Conservation (phyloP, 495 filamentous ascomycete species). For the Talaromyces proteolyticus region DNA sequence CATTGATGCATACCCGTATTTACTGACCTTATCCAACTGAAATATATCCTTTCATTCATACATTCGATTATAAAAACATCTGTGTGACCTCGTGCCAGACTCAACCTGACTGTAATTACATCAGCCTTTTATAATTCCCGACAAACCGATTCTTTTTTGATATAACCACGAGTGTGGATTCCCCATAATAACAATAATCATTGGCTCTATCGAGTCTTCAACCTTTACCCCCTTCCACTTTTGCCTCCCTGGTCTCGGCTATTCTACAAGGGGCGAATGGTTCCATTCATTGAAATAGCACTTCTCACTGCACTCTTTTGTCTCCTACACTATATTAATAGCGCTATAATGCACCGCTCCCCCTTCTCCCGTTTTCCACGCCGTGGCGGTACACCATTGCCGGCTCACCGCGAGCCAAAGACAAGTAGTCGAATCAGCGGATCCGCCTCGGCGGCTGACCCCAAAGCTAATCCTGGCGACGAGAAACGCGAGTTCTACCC, state of each 20-base stretch:
- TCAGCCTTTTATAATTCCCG: background rate
- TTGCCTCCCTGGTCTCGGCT: background rate
- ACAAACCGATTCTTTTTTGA: no score
- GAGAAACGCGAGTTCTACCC: conserved; percentile 17
- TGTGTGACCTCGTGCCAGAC: background rate
- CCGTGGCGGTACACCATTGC: conserved; percentile 2
- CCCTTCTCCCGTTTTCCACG: background rate
- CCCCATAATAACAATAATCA: no score
- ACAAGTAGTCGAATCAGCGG: conserved; percentile 5
- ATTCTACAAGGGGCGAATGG: background rate
- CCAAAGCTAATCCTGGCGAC: background rate
- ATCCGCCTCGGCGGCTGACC: background rate
- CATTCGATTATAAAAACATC: background rate
- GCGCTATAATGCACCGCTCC: background rate
- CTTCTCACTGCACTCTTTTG: background rate
- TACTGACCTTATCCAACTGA: background rate
- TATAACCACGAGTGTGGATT: no score
- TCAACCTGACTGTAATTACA: background rate
- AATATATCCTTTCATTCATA: no score
- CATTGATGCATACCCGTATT: no score
- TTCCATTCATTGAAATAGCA: background rate
- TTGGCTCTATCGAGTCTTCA: no score
- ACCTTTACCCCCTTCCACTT: no score
- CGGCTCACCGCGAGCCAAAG: background rate
- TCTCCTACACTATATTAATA: background rate